Evolutionary conservation across 495 filamentous ascomycete genomes (phyloP).

Genomic region (Glutinoglossum americanum): DNA sequence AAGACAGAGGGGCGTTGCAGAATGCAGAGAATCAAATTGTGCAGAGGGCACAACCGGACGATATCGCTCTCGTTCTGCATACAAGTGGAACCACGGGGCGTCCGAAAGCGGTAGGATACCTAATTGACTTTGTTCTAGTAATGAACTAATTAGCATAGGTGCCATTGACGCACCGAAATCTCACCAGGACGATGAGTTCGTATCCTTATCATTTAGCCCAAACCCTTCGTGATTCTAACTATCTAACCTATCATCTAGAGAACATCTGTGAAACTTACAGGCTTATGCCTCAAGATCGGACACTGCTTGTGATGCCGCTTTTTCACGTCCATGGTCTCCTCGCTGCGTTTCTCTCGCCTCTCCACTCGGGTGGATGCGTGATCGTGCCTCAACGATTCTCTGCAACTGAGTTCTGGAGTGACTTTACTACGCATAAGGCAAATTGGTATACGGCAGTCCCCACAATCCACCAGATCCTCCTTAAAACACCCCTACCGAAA

Average conservation of each 20-base stretch:
- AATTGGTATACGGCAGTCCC: conserved; percentile 84
- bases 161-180: conserved; percentile 57
- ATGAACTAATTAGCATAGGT: conserved; percentile 19
- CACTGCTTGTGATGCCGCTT: conserved; percentile 75
- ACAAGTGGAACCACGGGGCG: conserved; percentile 63
- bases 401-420: conserved; percentile 59
- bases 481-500: conserved; percentile 40
- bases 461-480: conserved; percentile 74
- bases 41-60: conserved; percentile 31
- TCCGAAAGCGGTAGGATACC: conserved; percentile 43
- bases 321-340: conserved; percentile 78
- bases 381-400: conserved; percentile 58
- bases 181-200: conserved; percentile 51
- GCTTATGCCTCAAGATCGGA: conserved; percentile 44
- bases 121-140: neutral
- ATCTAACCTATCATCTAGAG: conserved; percentile 16
- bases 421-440: conserved; percentile 45
- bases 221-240: neutral
- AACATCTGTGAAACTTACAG: conserved; percentile 60
- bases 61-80: conserved; percentile 41
- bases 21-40: conserved; percentile 26
- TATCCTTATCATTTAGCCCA: conserved; percentile 1
- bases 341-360: conserved; percentile 54
- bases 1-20: conserved; percentile 43
- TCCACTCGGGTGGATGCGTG: conserved; percentile 49